A percentile compares a stretch with the other conserved stretches of the same genome.
These are phyloP conservation scores for Russula lepida DNA, from an alignment of 768 basidiomycete species.

Conservation along the genomic window DNA sequence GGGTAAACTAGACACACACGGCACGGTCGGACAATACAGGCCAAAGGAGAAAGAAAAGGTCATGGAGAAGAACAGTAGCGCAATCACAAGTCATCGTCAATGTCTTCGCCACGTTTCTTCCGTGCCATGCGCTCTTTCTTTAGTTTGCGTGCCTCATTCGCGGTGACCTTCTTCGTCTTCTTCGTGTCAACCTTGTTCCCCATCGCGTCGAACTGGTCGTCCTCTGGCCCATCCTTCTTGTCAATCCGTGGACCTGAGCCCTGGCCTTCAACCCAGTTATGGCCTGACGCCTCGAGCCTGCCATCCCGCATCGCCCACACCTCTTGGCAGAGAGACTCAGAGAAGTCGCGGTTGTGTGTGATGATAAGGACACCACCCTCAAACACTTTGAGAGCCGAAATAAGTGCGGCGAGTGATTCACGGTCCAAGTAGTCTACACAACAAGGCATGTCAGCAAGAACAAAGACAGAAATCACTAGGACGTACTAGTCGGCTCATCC, in stretches of 20 bases:
- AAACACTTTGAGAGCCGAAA: slow-evolving; percentile 95
- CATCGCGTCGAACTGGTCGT: slow-evolving; percentile 92
- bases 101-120: slow-evolving; percentile 80
- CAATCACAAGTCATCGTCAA: slow-evolving; percentile 39
- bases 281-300: slow-evolving; percentile 89
- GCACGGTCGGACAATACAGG: slow-evolving; percentile 9
- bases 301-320: slow-evolving; percentile 99
- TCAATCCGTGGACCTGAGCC: slow-evolving; percentile 92
- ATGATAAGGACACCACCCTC: slow-evolving; percentile 98
- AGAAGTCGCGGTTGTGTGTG: slow-evolving; percentile 98
- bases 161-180: slow-evolving; percentile 81
- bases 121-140: slow-evolving; percentile 97
- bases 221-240: slow-evolving; percentile 86
- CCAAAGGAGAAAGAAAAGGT: not conserved
- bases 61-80: not conserved
- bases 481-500: slow-evolving; percentile 89
- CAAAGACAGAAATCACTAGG: slow-evolving; percentile 9
- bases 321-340: slow-evolving; percentile 94
- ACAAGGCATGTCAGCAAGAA: slow-evolving; percentile 13
- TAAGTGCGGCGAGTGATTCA: slow-evolving; percentile 97
- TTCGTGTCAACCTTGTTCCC: slow-evolving; percentile 89
- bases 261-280: slow-evolving; percentile 99
- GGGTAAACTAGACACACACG: slow-evolving; percentile 15
- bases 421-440: slow-evolving; percentile 93
- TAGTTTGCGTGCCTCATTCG: slow-evolving; percentile 76